Base-by-base conservation (phyloP, 805 yeast genomes). In the Wickerhamiella qilinensis region DNA sequence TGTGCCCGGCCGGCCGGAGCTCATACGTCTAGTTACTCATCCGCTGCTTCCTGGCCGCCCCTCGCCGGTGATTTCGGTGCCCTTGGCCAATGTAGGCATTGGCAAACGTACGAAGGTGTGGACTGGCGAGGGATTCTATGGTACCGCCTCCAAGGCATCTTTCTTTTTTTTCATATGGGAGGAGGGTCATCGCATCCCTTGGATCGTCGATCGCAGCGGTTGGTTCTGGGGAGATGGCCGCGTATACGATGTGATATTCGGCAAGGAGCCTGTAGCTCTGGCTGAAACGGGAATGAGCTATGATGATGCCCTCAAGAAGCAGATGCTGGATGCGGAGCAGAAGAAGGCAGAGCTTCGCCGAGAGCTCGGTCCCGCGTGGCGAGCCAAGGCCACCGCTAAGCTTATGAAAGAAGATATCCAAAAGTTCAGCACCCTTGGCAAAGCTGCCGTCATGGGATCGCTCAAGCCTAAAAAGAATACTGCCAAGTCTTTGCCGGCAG, bases 211-310 rank as follows among this genome's bases (percentile, higher is more conserved):
- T 53, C 65, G 94, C 46, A 76, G 74, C 49, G 94, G 93, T 11
- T 83, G 84, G 65, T 83, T 80, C 60, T 83, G 93, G 93, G 86
- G 91, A 25, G 93, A 83, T 56, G 94, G 93, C 14, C 65, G 94
- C 42, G 78, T 83, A 2, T 78, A 77, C 57, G 94, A 83, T 55
- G 69, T 73, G 38, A 50, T 83, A n/a, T 78, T 83, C 48, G 91
- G 93, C 18, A 77, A 79, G 51, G 91, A 81, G 52, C 58, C 80
- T 1, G 54, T 81, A n/a, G 77, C 75, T 15, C 77, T 71, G 42
- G 86, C 91, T 3, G 88, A 81, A 54, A 71, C 68, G 36, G 84
- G 82, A 9, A 57, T 75, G 41, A 69, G 74, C 14, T 66, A 75
- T 52, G 77, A 77, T 52, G 76, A 69, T 49, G 67, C 71, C 55